Evolutionary conservation across 2,329 filamentous ascomycete genomes (phyloP).

Genomic region (Penicillium griseofulvum): DNA sequence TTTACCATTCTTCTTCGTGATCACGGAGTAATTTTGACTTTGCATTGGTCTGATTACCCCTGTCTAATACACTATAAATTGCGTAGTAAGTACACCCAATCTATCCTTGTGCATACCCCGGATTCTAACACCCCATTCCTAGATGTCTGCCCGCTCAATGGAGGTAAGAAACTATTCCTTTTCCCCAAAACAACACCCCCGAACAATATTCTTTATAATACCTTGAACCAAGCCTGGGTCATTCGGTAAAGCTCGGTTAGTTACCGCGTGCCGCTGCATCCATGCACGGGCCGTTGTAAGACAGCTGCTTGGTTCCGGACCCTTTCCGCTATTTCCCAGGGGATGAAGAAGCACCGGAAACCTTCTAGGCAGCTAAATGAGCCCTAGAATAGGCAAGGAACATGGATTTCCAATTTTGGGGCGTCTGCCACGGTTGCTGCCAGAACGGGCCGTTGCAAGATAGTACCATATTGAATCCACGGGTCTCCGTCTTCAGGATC

Average conservation of each 20-base stretch:
- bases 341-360: conserved; percentile 1
- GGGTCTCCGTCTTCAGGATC: conserved; percentile 1
- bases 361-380: conserved; percentile 1
- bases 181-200: neutral
- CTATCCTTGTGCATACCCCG: neutral
- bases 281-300: conserved; percentile 18
- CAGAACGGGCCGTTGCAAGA: neutral
- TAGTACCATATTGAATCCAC: neutral
- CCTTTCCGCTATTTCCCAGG: neutral
- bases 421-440: neutral
- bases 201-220: neutral
- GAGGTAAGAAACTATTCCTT: conserved; percentile 6
- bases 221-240: neutral
- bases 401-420: neutral
- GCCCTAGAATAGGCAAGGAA: neutral
- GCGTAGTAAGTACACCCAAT: neutral
- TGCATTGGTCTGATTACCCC: neutral
- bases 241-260: conserved; percentile 8
- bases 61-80: neutral
- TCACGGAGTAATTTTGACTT: neutral
- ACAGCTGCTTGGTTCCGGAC: conserved; percentile 15
- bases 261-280: conserved; percentile 6
- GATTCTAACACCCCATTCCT: neutral
- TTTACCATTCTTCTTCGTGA: conserved; percentile 1
- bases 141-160: conserved; percentile 7